phyloP scores from a whole-genome alignment of 2,329 filamentous ascomycete species.

The Microthyrium microscopicum region DNA sequence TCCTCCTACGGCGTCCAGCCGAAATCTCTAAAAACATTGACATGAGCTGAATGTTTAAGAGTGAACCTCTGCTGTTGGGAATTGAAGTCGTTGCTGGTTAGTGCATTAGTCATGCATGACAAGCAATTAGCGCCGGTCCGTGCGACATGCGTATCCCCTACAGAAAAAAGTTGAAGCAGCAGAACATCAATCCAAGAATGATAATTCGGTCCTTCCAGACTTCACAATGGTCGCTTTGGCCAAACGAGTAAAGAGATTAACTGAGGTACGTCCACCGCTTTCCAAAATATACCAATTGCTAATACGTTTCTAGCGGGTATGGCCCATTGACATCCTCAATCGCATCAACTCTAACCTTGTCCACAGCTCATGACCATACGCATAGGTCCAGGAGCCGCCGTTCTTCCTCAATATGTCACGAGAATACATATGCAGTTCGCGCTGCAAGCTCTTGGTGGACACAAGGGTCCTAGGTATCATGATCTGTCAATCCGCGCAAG shows the following conservation, averaged over 20 bases:
- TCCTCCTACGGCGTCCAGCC: no score
- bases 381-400: conserved; percentile 66
- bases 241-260: conserved; percentile 5
- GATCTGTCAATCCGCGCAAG: conserved; percentile 14
- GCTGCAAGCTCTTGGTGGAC: conserved; percentile 42
- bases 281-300: neutral
- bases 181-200: no score
- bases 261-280: neutral
- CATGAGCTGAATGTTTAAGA: no score
- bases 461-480: conserved; percentile 54
- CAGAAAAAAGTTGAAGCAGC: no score
- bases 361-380: conserved; percentile 55
- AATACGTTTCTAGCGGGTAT: no score
- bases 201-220: no score
- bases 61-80: no score
- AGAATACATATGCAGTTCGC: conserved; percentile 63
- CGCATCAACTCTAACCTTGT: neutral
- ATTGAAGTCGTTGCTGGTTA: no score
- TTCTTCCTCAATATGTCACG: conserved; percentile 60
- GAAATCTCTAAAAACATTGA: no score
- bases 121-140: no score
- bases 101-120: no score
- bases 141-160: no score
- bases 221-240: neutral
- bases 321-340: neutral